Evolutionary conservation across 1,139 yeast species (phyloP), one percentile per base, ranked within the genome.

Genomic region (Debaryomyces robertsiae): DNA sequence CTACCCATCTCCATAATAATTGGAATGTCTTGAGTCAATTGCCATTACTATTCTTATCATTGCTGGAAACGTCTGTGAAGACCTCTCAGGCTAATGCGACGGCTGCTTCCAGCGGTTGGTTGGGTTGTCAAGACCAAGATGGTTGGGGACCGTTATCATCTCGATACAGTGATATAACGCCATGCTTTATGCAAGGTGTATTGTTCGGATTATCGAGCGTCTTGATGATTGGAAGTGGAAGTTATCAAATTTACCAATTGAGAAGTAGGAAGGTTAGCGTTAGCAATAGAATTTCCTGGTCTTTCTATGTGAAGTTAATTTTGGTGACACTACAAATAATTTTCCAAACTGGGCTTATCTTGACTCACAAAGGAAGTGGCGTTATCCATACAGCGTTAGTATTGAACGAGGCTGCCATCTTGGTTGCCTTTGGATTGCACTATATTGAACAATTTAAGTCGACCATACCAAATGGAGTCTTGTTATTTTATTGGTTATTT

Each of bases 131-230:
- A 27, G 31, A 46, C 18, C 40, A 36, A 14, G 89, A 82, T 47
- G 95, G 96, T 2, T 86, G 90, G 82, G 86, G 87, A 1, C 88
- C 94, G 0, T 61, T 86, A 7, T 67, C 85, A 73, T 40, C 71
- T 31, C 40, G 51, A 6, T 79, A 79, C 52, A 79, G 79, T 36
- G 95, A 85, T 54, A 75, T 89, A 43, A 81, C 96, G 1, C 86
- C 93, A 2, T 91, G 98, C 55, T 83, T 91, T 55, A 69, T 84
- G 30, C 88, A 85, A 52, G 97, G 96, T 27, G 67, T 75, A 0
- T 58, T 88, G 6, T 66, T 79, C 46, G 77, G 80, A 27, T 39
- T 71, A 1, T 63, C 82, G 1, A 79, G 84, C 3, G 15, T 75
- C 9, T 63, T 80, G 29, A 68, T 85, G 64, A 54, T 90, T 3